Percentiles rank a stretch among this genome's conserved stretches.
Conservation (phyloP, 176 grass and related monocot genomes). For the Poa pratensis region DNA sequence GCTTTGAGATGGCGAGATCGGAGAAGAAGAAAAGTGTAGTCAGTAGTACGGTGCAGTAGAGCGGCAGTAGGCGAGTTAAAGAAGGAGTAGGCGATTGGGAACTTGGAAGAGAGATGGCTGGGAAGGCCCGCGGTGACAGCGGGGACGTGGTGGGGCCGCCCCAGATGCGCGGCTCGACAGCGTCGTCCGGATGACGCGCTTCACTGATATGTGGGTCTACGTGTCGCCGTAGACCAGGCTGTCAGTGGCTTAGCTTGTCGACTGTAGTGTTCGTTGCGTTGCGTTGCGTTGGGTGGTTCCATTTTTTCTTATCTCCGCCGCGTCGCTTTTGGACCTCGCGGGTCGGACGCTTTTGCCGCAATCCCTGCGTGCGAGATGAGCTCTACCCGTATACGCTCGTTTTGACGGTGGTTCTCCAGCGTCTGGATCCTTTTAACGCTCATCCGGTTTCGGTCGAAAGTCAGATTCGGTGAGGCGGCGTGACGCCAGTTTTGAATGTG, state of each 20-base stretch:
- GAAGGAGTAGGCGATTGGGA: conserved; percentile 22
- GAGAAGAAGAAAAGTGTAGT: background rate
- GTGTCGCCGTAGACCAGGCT: accelerated
- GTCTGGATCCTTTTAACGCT: background rate
- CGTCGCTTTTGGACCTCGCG: conserved; percentile 4
- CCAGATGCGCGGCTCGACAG: conserved; percentile 3
- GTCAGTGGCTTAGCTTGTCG: background rate
- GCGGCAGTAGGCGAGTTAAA: conserved; percentile 4
- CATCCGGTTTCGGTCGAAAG: background rate
- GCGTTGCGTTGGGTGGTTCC: no score
- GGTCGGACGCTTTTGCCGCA: background rate
- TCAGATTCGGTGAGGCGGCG: background rate
- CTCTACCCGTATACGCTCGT: background rate
- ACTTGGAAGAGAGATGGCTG: background rate
- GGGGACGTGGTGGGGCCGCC: background rate
- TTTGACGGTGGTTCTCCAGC: background rate
- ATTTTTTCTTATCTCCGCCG: background rate
- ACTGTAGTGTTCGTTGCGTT: no score
- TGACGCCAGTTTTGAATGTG: background rate
- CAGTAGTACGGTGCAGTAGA: background rate
- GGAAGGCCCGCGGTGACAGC: conserved; percentile 36
- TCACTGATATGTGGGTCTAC: background rate
- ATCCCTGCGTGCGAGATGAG: background rate
- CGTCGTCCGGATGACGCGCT: background rate
- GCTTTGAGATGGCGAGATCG: background rate